These are phyloP conservation scores for Kurtzmaniella quercitrusa DNA, from an alignment of 1,139 yeast genomes.

Conservation along the genomic window DNA sequence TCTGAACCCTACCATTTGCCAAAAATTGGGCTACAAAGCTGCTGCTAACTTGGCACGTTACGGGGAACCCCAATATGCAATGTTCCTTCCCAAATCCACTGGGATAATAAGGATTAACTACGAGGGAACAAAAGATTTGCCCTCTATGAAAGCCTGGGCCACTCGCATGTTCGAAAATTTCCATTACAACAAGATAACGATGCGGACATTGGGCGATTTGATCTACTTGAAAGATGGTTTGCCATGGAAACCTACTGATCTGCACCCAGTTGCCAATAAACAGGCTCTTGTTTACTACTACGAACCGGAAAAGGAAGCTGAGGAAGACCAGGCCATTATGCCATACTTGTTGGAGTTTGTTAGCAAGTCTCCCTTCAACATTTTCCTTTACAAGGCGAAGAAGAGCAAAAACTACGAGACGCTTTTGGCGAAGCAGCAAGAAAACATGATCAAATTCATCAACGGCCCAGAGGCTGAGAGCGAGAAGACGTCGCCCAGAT, in stretches of 20 bases:
- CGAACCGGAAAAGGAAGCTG: constrained; percentile 45
- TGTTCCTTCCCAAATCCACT: constrained; percentile 38
- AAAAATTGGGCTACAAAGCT: constrained; percentile 37
- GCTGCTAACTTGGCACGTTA: constrained; percentile 17
- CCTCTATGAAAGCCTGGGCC: constrained; percentile 30
- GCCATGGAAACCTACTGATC: constrained; percentile 27
- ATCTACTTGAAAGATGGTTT: constrained; percentile 36
- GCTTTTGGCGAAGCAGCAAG: constrained; percentile 40
- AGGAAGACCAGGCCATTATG: constrained; percentile 59
- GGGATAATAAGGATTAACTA: constrained; percentile 36
- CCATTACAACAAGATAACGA: constrained; percentile 36
- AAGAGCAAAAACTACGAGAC: constrained; percentile 36
- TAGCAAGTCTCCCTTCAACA: constrained; percentile 51
- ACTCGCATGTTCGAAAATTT: constrained; percentile 29
- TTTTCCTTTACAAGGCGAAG: constrained; percentile 48
- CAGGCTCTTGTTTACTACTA: constrained; percentile 52
- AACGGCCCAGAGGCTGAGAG: constrained; percentile 30
- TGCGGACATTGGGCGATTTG: constrained; percentile 34
- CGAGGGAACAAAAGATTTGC: constrained; percentile 20
- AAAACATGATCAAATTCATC: constrained; percentile 35
- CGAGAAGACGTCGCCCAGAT: constrained; percentile 14
- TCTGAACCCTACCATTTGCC: constrained; percentile 46
- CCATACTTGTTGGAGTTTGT: constrained; percentile 57
- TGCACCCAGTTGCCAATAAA: constrained; percentile 38
- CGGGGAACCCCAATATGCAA: constrained; percentile 24